Base-by-base conservation (phyloP, 2,329 filamentous ascomycete genomes). In the Fusarium sp. region DNA sequence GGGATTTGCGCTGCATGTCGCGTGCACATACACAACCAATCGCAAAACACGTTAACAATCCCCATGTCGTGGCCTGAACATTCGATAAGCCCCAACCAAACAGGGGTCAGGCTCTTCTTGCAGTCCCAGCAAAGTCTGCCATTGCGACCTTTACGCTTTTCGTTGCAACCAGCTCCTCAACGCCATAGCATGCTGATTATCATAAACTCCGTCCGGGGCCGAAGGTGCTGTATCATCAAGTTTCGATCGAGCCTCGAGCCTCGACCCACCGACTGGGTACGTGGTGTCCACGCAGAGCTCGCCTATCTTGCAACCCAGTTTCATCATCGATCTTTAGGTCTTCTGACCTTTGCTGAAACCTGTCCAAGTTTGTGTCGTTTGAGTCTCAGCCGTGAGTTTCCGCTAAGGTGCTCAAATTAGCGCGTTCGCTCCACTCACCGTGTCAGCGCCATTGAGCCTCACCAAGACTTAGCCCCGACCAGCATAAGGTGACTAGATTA, bases 241-340 rank as follows among this genome's bases (percentile, higher is more conserved):
- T 25, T 22, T 41, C 32, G 24, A 20, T 38, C 34, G 34, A 38
- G 34, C 10, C 46, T 38, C 34, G 34, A 38, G 34, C 10, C 46
- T 65, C 25, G 45, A 60, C 46, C 41, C 52, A 65, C 53, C 29
- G 20, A 16, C 25, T 51, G n/a, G 34, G 54, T n/a, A 49, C 29
- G 18, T 27, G 40, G 47, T 58, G 49, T 55, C 57, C 53, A 58
- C 49, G 49, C 32, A 41, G n/a, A 38, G 48, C 52, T 71, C 69
- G 69, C 69, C 65, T 63, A 72, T 72, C 69, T 71, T 34, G 15
- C 29, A 47, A 58, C 54, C 44, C 48, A 62, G 54, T 57, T 49
- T 27, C 40, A 59, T 47, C 30, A 55, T 56, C 40, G 46, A 43
- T 41, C 54, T 40, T 40, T 27, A 27, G 48, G 32, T 40, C 32